Base-by-base conservation (phyloP, 768 basidiomycete species). In the Amanita polypyramis region DNA sequence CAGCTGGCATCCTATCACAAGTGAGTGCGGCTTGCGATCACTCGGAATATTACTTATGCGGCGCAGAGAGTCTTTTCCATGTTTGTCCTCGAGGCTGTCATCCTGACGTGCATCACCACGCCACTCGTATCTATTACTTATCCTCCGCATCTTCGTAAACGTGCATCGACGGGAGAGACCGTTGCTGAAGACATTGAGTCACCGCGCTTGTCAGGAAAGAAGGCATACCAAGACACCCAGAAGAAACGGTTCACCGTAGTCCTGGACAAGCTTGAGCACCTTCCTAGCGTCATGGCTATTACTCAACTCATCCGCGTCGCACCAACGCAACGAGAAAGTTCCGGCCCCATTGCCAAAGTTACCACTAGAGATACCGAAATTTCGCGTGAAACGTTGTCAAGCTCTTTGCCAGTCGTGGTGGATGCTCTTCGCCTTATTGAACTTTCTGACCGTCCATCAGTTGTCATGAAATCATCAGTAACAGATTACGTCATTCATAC, bases 351-450 rank as follows among this genome's bases (percentile, higher is more conserved):
- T 11, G 25, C 39, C 21, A 27, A 27, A 51, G 39, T 35, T 12
- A 38, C 38, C 30, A 27, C 47, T 15, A 41, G 9, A 4, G 17
- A 4, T n/a, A 15, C 29, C 27, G 7, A 14, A 14, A 2, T 15
- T 19, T 48, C 47, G 7, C 33, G 12, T 14, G 33, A 33, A n/a
- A 41, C 38, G 1, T 15, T 42, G 32, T 27, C 47, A 29, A 14
- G 20, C 15, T 2, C 39, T 27, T 33, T 15, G 27, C 17, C 47
- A 23, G 30, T 41, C 4, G 10, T 38, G 5, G 39, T 48, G 4
- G 80, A 86, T 43, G 92, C 91, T 0, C 70, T 97, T 5, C 82
- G 93, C 5, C 74, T 98, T 12, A 84, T 97, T 52, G 93, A 96
- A 62, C 55, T 77, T 60, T 77, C 88, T 43, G 88, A 95, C 44